Percentiles rank a stretch among this genome's conserved stretches.
phyloP scores from a whole-genome alignment of 2,329 filamentous ascomycete genomes.

The Aspergillus unguis region DNA sequence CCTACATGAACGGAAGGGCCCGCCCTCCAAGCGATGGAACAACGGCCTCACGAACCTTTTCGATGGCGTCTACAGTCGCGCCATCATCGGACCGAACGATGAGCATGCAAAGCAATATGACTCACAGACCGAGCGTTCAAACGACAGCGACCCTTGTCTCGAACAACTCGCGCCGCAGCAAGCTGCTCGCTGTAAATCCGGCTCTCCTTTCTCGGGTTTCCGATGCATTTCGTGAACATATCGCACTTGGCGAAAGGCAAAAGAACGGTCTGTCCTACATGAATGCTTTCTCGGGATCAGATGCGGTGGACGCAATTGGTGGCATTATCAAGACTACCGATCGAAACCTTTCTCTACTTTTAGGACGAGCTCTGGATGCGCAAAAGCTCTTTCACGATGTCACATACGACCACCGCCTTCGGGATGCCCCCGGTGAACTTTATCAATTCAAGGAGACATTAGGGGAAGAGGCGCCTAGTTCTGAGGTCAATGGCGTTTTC shows the following conservation, averaged over 20 bases:
- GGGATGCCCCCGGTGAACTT: conserved; percentile 90
- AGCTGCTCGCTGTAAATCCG: conserved; percentile 85
- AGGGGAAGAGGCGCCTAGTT: conserved; percentile 66
- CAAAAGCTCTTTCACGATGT: conserved; percentile 99
- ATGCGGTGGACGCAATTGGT: conserved; percentile 91
- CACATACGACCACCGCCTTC: conserved; percentile 91
- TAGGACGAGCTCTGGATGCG: conserved; percentile 88
- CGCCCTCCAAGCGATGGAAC: conserved; percentile 46
- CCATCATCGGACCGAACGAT: conserved; percentile 55
- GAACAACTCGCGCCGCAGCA: conserved; percentile 58
- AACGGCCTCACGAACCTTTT: conserved; percentile 66
- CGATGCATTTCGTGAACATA: conserved; percentile 85
- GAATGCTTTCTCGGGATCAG: conserved; percentile 91
- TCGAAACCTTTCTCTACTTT: conserved; percentile 83
- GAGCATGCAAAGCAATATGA: conserved; percentile 54
- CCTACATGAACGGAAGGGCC: conserved; percentile 24
- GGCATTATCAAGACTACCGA: conserved; percentile 98
- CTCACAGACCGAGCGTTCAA: conserved; percentile 49
- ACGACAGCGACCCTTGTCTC: conserved; percentile 54
- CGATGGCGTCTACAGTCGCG: conserved; percentile 71
- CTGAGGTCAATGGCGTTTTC: conserved; percentile 91
- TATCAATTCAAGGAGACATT: conserved; percentile 95
- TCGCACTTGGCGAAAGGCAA: conserved; percentile 78
- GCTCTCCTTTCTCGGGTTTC: conserved; percentile 90
- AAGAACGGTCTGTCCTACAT: conserved; percentile 98